Evolutionary conservation across 352 stramenopile genomes (phyloP), one percentile per base, ranked within the genome.

Genomic region (Phytopythium cucurbitacearum): DNA sequence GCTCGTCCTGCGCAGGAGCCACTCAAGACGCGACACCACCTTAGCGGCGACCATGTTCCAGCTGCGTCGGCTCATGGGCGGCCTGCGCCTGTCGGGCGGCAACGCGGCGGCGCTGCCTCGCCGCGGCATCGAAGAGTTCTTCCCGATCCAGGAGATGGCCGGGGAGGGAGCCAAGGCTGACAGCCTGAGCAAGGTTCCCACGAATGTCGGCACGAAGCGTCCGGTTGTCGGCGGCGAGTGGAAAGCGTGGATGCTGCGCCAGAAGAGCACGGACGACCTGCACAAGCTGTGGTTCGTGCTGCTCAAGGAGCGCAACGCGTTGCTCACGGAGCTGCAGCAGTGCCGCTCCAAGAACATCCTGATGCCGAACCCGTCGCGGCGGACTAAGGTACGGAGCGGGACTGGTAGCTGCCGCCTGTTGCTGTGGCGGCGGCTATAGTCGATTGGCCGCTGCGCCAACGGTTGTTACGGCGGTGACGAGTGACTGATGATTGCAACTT

Each of bases 221-320:
- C 73, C 88, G 39, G 60, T 80, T 0, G 76, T 90, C 15, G 96
- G 97, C 52, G 80, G 96, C 59, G 81, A 95, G 43, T 99, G 97
- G 97, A 96, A 89, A 57, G 96, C 89, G 28, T 92, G 81, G 72
- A 97, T 99, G 85, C 79, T 99, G 56, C 94, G 97, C 48, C 76
- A 96, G 55, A 99, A 99, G 73, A 97, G 85, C 71, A 99, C 96
- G 50, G 93, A 99, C 39, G 97, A 99, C 83, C 82, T 99, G 50
- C 96, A 99, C 80, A 98, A 98, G 76, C 85, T 99, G 36, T 99
- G 96, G 96, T 98, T 93, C 63, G 92, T 98, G 57, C 73, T 98
- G 38, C 96, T 99, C 57, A 99, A 98, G 79, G 97, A 99, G 74
- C 88, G 89, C 56, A 99, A 99, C 62, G 96, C 97, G 74, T 80